Percentiles rank a stretch among this genome's conserved stretches.
Conservation (phyloP, 2,329 filamentous ascomycete genomes). For the Myriangium duriaei region DNA sequence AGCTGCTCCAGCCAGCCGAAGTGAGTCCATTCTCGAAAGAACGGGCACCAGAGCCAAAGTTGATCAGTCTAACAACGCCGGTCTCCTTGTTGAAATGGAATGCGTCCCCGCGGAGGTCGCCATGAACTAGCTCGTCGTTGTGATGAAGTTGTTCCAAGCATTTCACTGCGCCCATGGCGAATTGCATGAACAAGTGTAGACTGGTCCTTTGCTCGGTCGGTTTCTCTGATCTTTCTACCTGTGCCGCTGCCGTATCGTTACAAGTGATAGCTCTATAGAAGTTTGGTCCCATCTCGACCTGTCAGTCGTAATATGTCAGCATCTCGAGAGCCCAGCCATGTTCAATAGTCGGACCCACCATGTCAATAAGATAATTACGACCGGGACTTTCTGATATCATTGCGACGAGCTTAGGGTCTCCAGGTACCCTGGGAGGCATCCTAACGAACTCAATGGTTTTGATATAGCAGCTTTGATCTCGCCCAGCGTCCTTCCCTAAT, state of each 20-base stretch:
- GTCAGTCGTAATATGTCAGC: not conserved
- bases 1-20: slow-evolving; percentile 71
- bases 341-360: slow-evolving; percentile 27
- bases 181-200: slow-evolving; percentile 70
- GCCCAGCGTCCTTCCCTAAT: slow-evolving; percentile 27
- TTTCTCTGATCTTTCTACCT: too few relatives aligned
- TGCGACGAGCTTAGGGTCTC: slow-evolving; percentile 60
- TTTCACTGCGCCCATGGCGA: slow-evolving; percentile 77
- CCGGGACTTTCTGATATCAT: slow-evolving; percentile 73
- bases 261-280: slow-evolving; percentile 24
- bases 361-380: slow-evolving; percentile 54
- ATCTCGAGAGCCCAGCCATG: too few relatives aligned
- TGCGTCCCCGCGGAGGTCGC: slow-evolving; percentile 79
- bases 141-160: slow-evolving; percentile 88
- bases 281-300: slow-evolving; percentile 59
- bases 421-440: slow-evolving; percentile 53
- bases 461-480: slow-evolving; percentile 66
- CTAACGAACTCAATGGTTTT: slow-evolving; percentile 69
- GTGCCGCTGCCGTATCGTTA: too few relatives aligned
- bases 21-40: slow-evolving; percentile 82
- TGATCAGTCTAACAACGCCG: slow-evolving; percentile 63
- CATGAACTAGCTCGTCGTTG: slow-evolving; percentile 72
- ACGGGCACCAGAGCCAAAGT: slow-evolving; percentile 73
- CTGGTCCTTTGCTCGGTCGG: too few relatives aligned
- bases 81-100: slow-evolving; percentile 72